Base-by-base conservation (phyloP, 108 stramenopile genomes). In the Skeletonema tropicum region DNA sequence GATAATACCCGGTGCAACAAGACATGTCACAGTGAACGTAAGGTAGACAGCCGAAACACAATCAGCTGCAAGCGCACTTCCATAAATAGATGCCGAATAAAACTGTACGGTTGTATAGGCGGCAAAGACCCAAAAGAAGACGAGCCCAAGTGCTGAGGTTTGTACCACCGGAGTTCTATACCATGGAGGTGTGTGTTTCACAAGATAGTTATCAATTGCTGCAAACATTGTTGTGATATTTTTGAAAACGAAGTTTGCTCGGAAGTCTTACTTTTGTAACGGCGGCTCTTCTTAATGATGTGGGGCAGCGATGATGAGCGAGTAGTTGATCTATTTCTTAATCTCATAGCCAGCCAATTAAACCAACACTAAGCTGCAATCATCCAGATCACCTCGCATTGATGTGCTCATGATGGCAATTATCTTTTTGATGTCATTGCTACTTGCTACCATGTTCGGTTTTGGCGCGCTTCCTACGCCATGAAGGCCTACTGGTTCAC, bases 21-120 rank as follows among this genome's bases (percentile, higher is more conserved):
- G 71, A 52, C 78, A 85, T 6, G 58, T 69, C 19, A 85, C 11
- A 0, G 83, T 79, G 60, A 87, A 87, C 0, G 76, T 67, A 17
- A 78, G 30, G 64, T 85, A 85, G 3, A 79, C 30, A 8, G 74
- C 68, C 35, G 73, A 83, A 15, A 83, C 67, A n/a, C 58, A 57
- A 15, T 83, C 57, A 5, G 75, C 58, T 8, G 84, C 87, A n/a
- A 88, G 73, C 13, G 60, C 60, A 5, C 66, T 30, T n/a, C 85
- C 85, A 45, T 85, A 88, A 15, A 66, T 83, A 8, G 69, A 71
- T 5, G 71, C 38, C 5, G 87, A 69, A 59, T 83, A 86, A 48
- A 80, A 81, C 64, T 88, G 87, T 62, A 88, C 83, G 31, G 85
- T 85, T 29, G 73, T 68, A 57, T 85, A 88, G 9, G 87, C 82